Percentiles rank a stretch among this genome's conserved stretches.
phyloP scores from a whole-genome alignment of 2,329 filamentous ascomycete species.

The Aspergillus aculeatus region DNA sequence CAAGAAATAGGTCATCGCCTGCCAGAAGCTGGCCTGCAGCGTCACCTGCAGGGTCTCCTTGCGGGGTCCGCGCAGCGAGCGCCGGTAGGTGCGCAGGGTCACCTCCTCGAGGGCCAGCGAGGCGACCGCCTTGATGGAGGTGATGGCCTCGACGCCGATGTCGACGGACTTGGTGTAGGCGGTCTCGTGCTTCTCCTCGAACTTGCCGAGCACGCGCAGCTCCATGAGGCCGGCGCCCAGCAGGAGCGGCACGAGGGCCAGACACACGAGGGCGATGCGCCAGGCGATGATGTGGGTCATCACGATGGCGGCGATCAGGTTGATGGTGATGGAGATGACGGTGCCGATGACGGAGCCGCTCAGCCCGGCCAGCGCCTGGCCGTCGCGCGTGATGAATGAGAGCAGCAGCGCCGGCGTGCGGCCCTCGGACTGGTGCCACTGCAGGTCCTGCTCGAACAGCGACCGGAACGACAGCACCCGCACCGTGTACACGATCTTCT shows the following conservation, averaged over 20 bases:
- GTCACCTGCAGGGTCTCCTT: conserved; percentile 49
- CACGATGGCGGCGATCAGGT: conserved; percentile 65
- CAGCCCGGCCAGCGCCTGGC: conserved; percentile 64
- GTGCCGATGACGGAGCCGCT: conserved; percentile 70
- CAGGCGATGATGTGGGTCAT: conserved; percentile 69
- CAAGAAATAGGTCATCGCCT: conserved; percentile 43
- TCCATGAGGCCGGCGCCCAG: conserved; percentile 69
- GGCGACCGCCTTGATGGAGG: conserved; percentile 50
- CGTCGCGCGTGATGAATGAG: conserved; percentile 67
- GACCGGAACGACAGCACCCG: conserved; percentile 63
- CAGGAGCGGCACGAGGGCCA: conserved; percentile 67
- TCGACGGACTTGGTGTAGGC: conserved; percentile 52
- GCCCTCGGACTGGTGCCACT: conserved; percentile 67
- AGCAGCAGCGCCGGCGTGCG: conserved; percentile 62
- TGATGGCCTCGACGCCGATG: conserved; percentile 43
- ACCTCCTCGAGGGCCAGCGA: conserved; percentile 53
- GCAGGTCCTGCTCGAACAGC: conserved; percentile 63
- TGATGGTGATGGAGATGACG: conserved; percentile 66
- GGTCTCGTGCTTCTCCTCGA: conserved; percentile 55
- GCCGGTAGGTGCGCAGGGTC: conserved; percentile 45
- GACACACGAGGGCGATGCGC: conserved; percentile 71
- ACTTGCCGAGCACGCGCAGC: conserved; percentile 57
- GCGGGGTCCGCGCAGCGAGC: conserved; percentile 46
- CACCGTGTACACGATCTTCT: conserved; percentile 63
- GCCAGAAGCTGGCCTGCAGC: conserved; percentile 45